Conservation (phyloP, 2,329 filamentous ascomycete genomes). For the Penicillium sp. region DNA sequence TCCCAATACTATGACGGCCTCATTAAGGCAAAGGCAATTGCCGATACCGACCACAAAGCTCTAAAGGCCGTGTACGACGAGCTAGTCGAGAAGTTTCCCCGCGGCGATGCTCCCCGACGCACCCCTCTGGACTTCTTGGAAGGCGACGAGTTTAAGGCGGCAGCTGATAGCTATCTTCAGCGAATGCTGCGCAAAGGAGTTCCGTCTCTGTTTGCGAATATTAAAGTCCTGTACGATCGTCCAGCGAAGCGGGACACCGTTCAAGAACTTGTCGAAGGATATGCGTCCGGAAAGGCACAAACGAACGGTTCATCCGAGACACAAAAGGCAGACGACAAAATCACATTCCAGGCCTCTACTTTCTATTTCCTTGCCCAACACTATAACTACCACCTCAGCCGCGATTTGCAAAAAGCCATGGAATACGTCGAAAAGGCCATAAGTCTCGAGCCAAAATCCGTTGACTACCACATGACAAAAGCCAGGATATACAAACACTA, state of each 20-base stretch:
- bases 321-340: conserved; percentile 49
- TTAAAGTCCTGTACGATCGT: conserved; percentile 87
- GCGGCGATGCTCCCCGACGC: conserved; percentile 78
- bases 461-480: conserved; percentile 93
- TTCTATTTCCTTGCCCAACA: conserved; percentile 95
- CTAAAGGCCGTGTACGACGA: conserved; percentile 74
- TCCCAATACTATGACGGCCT: conserved; percentile 80
- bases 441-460: conserved; percentile 70
- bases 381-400: conserved; percentile 87
- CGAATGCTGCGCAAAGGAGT: conserved; percentile 88
- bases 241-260: conserved; percentile 72
- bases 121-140: conserved; percentile 86
- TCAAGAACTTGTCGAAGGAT: conserved; percentile 71
- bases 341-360: conserved; percentile 68
- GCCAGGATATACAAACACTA: conserved; percentile 91
- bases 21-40: conserved; percentile 63
- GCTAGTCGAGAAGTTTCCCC: conserved; percentile 75
- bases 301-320: conserved; percentile 49
- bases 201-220: conserved; percentile 92
- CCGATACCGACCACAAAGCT: conserved; percentile 57
- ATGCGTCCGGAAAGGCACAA: conserved; percentile 56
- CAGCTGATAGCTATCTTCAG: conserved; percentile 74
- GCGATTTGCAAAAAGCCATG: conserved; percentile 75
- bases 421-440: conserved; percentile 82
- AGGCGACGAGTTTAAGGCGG: conserved; percentile 73